Conservation (phyloP, 2,329 filamentous ascomycete species). For the Colletotrichum cuscutae region DNA sequence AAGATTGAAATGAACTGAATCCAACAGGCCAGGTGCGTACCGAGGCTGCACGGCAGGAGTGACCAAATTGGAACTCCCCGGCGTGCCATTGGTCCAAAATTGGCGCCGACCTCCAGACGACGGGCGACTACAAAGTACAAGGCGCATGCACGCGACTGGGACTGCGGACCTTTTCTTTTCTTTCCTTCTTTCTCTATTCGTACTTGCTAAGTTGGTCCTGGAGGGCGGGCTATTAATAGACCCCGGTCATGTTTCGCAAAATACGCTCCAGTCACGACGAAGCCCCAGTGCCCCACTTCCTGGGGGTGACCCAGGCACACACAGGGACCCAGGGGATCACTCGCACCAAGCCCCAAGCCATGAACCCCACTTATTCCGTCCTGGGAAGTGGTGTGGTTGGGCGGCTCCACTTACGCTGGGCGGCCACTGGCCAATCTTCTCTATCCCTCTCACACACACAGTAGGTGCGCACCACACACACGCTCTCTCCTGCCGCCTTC, state of each 20-base stretch:
- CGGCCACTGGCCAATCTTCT: background rate
- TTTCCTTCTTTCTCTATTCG: background rate
- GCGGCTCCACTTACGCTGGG: background rate
- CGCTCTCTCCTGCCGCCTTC: background rate
- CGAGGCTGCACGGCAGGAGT: slow-evolving; percentile 7
- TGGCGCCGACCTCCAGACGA: slow-evolving; percentile 27
- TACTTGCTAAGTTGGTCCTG: no score
- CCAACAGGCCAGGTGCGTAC: background rate
- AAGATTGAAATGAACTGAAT: slow-evolving; percentile 8
- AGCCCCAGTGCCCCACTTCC: slow-evolving; percentile 7
- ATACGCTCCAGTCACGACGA: slow-evolving; percentile 32
- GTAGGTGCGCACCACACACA: background rate
- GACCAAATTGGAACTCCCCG: slow-evolving; percentile 5
- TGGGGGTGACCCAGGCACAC: background rate
- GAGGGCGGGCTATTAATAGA: slow-evolving; percentile 31
- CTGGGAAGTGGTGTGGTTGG: background rate
- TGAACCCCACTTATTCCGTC: background rate
- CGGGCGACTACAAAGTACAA: slow-evolving; percentile 18
- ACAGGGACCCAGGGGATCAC: background rate
- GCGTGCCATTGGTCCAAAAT: slow-evolving; percentile 24
- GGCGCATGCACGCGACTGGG: slow-evolving; percentile 14
- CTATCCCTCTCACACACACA: background rate
- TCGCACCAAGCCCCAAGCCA: background rate
- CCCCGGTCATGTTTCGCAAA: slow-evolving; percentile 32
- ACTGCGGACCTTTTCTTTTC: slow-evolving; percentile 10